Evolutionary conservation across 192 early-diverging fungal species (phyloP).

Genomic region (Diversispora eburnea): DNA sequence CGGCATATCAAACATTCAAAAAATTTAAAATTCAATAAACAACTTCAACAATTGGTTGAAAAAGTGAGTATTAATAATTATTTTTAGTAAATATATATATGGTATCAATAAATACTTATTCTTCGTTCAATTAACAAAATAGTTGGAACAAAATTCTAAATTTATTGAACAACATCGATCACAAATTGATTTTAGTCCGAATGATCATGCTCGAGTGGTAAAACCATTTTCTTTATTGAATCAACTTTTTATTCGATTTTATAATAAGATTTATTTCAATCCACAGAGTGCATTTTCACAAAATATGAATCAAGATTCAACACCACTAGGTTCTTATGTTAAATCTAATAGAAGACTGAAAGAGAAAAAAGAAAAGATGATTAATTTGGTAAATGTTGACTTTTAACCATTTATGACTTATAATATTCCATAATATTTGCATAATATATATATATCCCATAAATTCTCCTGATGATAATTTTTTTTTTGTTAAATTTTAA

Average conservation of each 20-base stretch:
- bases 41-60: constrained; percentile 77
- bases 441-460: too few relatives aligned
- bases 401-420: too few relatives aligned
- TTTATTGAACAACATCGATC: constrained; percentile 74
- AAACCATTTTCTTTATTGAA: not conserved
- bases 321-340: constrained; percentile 19
- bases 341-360: constrained; percentile 8
- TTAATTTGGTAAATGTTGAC: not conserved
- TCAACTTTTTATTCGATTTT: not conserved
- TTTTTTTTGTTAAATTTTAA: too few relatives aligned
- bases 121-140: not conserved
- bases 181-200: constrained; percentile 60
- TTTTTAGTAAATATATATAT: not conserved
- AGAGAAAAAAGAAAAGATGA: constrained; percentile 16
- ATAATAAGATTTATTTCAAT: not conserved
- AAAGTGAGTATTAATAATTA: constrained; percentile 46
- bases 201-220: constrained; percentile 44
- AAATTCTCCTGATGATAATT: too few relatives aligned
- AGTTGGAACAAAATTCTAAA: constrained; percentile 75
- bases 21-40: constrained; percentile 75
- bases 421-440: too few relatives aligned
- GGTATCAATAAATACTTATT: not conserved
- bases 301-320: constrained; percentile 4
- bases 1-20: constrained; percentile 79
- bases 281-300: constrained; percentile 10